phyloP scores from a whole-genome alignment of 495 filamentous ascomycete genomes.

The Penicillium fimorum region DNA sequence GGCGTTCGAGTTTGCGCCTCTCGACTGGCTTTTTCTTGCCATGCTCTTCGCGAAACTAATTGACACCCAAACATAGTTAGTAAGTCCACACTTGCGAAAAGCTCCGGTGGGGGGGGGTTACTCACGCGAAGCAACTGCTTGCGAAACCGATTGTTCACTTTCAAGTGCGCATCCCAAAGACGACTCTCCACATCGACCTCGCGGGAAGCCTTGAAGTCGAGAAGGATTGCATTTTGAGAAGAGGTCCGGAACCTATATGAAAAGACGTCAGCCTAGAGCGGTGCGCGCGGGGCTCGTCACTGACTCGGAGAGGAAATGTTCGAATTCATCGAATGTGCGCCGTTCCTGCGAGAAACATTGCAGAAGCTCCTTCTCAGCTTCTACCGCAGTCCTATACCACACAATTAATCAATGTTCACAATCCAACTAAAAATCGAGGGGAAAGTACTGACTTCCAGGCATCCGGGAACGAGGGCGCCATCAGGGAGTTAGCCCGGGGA shows the following conservation, averaged over 20 bases:
- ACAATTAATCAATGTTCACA: constrained; percentile 17
- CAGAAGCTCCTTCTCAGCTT: constrained; percentile 48
- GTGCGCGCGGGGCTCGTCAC: constrained; percentile 31
- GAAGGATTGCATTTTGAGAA: constrained; percentile 69
- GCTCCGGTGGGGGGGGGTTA: constrained; percentile 1
- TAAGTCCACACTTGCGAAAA: constrained; percentile 3
- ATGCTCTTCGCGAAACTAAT: constrained; percentile 52
- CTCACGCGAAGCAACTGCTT: constrained; percentile 56
- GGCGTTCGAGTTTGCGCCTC: constrained; percentile 72
- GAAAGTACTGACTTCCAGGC: constrained; percentile 49
- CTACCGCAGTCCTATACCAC: constrained; percentile 42
- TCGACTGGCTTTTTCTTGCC: constrained; percentile 69
- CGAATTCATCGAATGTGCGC: constrained; percentile 55
- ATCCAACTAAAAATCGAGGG: constrained; percentile 1
- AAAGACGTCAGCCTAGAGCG: constrained; percentile 21
- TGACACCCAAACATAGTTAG: constrained; percentile 15
- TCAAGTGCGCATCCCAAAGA: constrained; percentile 77
- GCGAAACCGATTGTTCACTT: constrained; percentile 74
- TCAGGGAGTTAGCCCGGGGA: constrained; percentile 38
- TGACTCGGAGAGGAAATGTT: constrained; percentile 59
- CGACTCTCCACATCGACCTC: constrained; percentile 60
- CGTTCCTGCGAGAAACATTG: constrained; percentile 53
- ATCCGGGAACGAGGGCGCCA: constrained; percentile 51
- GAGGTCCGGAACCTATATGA: constrained; percentile 61
- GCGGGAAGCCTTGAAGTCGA: constrained; percentile 68